A percentile compares a stretch with the other conserved stretches of the same genome.
phyloP scores from a whole-genome alignment of 768 basidiomycete genomes.

The Strobilomyces dryophilus region DNA sequence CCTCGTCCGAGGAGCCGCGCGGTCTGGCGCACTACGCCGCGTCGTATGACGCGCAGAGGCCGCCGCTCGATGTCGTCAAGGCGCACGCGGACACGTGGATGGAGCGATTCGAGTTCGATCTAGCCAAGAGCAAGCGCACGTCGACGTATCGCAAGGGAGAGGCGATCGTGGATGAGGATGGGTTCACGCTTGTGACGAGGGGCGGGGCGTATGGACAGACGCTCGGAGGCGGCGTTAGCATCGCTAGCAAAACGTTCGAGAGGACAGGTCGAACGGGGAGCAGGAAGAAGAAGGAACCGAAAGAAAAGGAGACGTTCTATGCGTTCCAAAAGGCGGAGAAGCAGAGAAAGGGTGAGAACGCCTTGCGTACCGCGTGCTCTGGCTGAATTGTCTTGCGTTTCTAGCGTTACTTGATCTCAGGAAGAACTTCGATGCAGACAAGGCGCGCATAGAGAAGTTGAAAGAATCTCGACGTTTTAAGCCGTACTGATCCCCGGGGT shows the following conservation, averaged over 20 bases:
- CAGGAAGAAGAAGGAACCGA: constrained; percentile 51
- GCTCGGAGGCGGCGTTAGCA: constrained; percentile 72
- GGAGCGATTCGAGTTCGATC: constrained; percentile 64
- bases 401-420: constrained; percentile 59
- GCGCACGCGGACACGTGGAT: constrained; percentile 80
- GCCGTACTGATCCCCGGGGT: constrained; percentile 57
- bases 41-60: constrained; percentile 63
- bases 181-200: constrained; percentile 91
- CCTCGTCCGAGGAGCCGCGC: constrained; percentile 53
- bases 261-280: constrained; percentile 33
- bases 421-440: constrained; percentile 84
- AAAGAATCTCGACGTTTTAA: constrained; percentile 80
- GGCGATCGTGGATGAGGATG: constrained; percentile 89
- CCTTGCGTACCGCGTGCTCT: background rate
- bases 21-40: constrained; percentile 72
- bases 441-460: constrained; percentile 42
- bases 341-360: constrained; percentile 68
- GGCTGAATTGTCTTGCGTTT: constrained; percentile 4
- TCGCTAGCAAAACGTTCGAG: constrained; percentile 58
- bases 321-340: constrained; percentile 89
- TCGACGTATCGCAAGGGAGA: constrained; percentile 77
- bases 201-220: constrained; percentile 89
- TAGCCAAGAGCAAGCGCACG: constrained; percentile 53
- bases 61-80: constrained; percentile 67
- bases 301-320: constrained; percentile 79